Evolutionary conservation across 768 basidiomycete genomes (phyloP).

Genomic region (Leccinum boreale): DNA sequence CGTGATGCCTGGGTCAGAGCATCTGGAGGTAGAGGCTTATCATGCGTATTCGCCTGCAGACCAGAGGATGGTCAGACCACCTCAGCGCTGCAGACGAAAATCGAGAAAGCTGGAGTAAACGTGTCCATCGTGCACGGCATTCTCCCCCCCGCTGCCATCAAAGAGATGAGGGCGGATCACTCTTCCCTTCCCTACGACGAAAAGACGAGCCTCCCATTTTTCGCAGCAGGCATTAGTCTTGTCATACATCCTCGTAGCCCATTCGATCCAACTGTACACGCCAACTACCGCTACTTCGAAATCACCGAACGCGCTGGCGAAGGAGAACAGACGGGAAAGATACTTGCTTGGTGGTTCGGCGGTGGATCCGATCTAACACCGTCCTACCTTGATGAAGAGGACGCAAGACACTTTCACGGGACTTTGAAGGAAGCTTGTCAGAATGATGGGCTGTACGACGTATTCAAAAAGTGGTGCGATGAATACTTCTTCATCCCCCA

Average conservation of each 20-base stretch:
- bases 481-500: slow-evolving; percentile 95
- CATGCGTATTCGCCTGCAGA: slow-evolving; percentile 72
- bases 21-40: slow-evolving; percentile 68
- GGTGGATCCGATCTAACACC: slow-evolving; percentile 95
- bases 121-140: slow-evolving; percentile 87
- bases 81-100: slow-evolving; percentile 44
- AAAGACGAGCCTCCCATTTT: slow-evolving; percentile 77
- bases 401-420: slow-evolving; percentile 82
- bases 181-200: slow-evolving; percentile 62
- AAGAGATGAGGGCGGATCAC: slow-evolving; percentile 95
- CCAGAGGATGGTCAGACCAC: slow-evolving; percentile 29
- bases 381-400: slow-evolving; percentile 85
- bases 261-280: slow-evolving; percentile 89
- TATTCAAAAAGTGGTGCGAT: slow-evolving; percentile 96
- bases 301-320: slow-evolving; percentile 53
- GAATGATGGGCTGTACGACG: slow-evolving; percentile 63
- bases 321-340: slow-evolving; percentile 41
- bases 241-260: slow-evolving; percentile 95
- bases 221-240: slow-evolving; percentile 87
- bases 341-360: slow-evolving; percentile 97
- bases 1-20: slow-evolving; percentile 77
- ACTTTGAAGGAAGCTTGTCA: slow-evolving; percentile 77
- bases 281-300: slow-evolving; percentile 98
- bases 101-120: slow-evolving; percentile 97
- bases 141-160: slow-evolving; percentile 85